phyloP scores from a whole-genome alignment of 1,284 basidiomycete species.

The Uromyces viciae-fabae region DNA sequence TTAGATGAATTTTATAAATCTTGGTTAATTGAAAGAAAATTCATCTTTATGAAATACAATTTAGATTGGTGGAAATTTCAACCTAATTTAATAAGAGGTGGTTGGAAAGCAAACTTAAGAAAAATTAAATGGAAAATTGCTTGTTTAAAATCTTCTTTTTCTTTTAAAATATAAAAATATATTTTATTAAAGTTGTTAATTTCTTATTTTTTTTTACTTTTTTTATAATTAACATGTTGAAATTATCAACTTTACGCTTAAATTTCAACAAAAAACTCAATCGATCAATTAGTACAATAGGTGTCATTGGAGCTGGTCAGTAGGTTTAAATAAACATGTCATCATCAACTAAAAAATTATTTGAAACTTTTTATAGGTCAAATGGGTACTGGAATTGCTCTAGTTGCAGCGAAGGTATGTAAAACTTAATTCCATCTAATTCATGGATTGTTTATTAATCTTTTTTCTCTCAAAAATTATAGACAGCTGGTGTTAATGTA shows the following conservation, averaged over 20 bases:
- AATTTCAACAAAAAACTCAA: too few relatives aligned
- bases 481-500: slow-evolving; percentile 42
- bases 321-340: slow-evolving; percentile 55
- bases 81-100: slow-evolving; percentile 8
- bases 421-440: too few relatives aligned
- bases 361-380: slow-evolving; percentile 47
- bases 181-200: not conserved
- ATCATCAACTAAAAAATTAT: not conserved
- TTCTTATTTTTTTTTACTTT: not conserved
- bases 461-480: not conserved
- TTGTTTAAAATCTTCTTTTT: slow-evolving; percentile 14
- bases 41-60: slow-evolving; percentile 3
- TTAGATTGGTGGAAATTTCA: slow-evolving; percentile 12
- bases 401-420: slow-evolving; percentile 69
- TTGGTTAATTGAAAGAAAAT: slow-evolving; percentile 12
- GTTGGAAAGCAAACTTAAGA: slow-evolving; percentile 9
- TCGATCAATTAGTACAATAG: slow-evolving; percentile 47
- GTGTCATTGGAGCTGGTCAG: slow-evolving; percentile 66
- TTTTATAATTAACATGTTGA: too few relatives aligned
- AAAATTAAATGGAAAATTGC: slow-evolving; percentile 25
- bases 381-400: slow-evolving; percentile 67
- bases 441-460: not conserved
- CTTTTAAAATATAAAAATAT: not conserved
- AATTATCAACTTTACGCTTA: too few relatives aligned
- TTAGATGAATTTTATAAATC: slow-evolving; percentile 17